These are phyloP conservation scores for Salix caprea DNA, from an alignment of 345 rosid genomes.

Conservation along the genomic window DNA sequence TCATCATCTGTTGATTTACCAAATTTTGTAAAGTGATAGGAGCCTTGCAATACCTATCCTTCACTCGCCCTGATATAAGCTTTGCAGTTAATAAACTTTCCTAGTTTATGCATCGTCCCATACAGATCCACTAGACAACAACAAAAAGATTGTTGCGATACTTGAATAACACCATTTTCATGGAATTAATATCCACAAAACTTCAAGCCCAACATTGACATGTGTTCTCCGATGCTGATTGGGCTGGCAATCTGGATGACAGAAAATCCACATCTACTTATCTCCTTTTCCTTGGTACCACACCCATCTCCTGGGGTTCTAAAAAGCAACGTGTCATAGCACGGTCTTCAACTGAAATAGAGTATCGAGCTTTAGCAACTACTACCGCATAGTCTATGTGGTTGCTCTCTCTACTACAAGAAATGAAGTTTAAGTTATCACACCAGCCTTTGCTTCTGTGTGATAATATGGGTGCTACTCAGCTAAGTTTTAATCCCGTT, in stretches of 20 bases:
- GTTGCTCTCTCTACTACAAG: background rate
- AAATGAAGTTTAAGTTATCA: background rate
- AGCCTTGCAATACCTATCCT: background rate
- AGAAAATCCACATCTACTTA: background rate
- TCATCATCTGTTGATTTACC: background rate
- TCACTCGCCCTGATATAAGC: background rate
- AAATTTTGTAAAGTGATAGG: background rate
- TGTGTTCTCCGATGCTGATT: background rate
- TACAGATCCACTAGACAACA: background rate
- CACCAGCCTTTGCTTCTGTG: background rate
- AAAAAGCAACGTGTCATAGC: background rate
- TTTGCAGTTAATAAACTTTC: background rate
- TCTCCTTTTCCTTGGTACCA: background rate
- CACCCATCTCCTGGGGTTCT: background rate
- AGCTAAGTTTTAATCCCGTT: background rate
- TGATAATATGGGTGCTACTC: background rate
- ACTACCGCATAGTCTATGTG: background rate
- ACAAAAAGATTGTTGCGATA: background rate
- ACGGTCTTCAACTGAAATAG: background rate
- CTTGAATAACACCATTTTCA: background rate
- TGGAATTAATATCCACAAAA: background rate
- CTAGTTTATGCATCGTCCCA: background rate
- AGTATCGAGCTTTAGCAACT: background rate
- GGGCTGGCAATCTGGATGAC: too few relatives aligned
- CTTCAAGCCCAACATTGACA: accelerated